Base-by-base conservation (phyloP, 306 rosid species). In the Psophocarpus tetragonolobus region DNA sequence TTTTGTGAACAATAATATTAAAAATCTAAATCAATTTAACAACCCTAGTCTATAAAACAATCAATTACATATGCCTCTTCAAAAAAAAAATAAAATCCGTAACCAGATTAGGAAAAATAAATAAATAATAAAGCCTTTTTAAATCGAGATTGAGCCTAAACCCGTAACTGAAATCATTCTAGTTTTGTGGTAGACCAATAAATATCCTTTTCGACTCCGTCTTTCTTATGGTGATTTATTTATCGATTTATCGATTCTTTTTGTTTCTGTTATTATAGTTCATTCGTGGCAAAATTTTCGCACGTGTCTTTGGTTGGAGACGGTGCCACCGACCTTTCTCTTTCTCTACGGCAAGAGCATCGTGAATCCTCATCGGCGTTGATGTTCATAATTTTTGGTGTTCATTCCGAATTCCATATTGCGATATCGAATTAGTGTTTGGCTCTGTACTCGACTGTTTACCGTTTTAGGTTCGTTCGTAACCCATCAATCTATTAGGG, bases 281-380 rank as follows among this genome's bases (percentile, higher is more conserved):
- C 72, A 75, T 74, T 79, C 78, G 78, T 84, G 81, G 51, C 75
- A 84, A 84, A 84, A 74, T 20, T 60, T 63, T 29, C 75, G 81
- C 87, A 84, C 87, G 87, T 79, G 87, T 78, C 87, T 68, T 60
- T 74, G 39, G 63, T 67, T 67, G 53, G 42, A 24, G 84, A 75
- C 45, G 62, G 66, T 79, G 77, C 74, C 81, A 74, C 87, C 84
- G 78, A 62, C 81, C 83, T 79, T 75, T 83, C 74, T 61, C 82
- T 51, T 62, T 50, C 81, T 81, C 66, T 54, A 81, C 81, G 77
- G 73, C 69, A 42, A 66, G 27, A 68, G 1, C 76, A 68, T 79
- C 78, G 82, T 47, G 63, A 65, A 71, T 82, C 85, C 42, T 77
- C 70, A 64, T 79, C 64, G 80, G 35, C 58, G 76, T 12, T 32